phyloP scores from a whole-genome alignment of 805 yeast genomes.

The Ogataea philodendri region DNA sequence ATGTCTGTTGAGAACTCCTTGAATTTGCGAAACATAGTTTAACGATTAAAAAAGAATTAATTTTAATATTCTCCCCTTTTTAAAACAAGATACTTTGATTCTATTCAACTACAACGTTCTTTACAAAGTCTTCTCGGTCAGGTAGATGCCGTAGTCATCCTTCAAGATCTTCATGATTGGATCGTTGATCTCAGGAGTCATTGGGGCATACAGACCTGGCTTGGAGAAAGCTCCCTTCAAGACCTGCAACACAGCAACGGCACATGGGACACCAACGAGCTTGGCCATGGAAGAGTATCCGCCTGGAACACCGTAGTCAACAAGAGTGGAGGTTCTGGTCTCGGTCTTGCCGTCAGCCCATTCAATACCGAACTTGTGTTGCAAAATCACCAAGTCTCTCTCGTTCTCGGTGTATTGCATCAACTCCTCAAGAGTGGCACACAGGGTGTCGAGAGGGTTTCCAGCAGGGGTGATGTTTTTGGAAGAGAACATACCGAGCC shows the following conservation, averaged over 20 bases:
- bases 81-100: conserved; percentile 7
- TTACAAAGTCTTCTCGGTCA: conserved; percentile 78
- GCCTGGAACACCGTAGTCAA: conserved; percentile 88
- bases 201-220: conserved; percentile 92
- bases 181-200: conserved; percentile 83
- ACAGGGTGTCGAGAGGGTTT: conserved; percentile 91
- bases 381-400: conserved; percentile 91
- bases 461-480: conserved; percentile 80
- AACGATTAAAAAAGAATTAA: neutral
- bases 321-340: conserved; percentile 91
- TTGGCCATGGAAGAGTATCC: conserved; percentile 99
- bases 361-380: conserved; percentile 96
- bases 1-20: conserved; percentile 24
- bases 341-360: conserved; percentile 92
- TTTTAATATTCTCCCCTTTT: conserved; percentile 6
- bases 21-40: conserved; percentile 23
- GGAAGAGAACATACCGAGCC: conserved; percentile 91
- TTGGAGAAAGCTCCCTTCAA: conserved; percentile 72
- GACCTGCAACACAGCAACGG: conserved; percentile 87
- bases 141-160: conserved; percentile 82
- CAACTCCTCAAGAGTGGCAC: conserved; percentile 92
- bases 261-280: conserved; percentile 97
- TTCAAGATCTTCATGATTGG: conserved; percentile 90
- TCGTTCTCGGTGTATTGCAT: conserved; percentile 96
- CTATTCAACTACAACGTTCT: conserved; percentile 1